Evolutionary conservation across 768 basidiomycete genomes (phyloP).

Genomic region (Porphyrellus cyaneotinctus): DNA sequence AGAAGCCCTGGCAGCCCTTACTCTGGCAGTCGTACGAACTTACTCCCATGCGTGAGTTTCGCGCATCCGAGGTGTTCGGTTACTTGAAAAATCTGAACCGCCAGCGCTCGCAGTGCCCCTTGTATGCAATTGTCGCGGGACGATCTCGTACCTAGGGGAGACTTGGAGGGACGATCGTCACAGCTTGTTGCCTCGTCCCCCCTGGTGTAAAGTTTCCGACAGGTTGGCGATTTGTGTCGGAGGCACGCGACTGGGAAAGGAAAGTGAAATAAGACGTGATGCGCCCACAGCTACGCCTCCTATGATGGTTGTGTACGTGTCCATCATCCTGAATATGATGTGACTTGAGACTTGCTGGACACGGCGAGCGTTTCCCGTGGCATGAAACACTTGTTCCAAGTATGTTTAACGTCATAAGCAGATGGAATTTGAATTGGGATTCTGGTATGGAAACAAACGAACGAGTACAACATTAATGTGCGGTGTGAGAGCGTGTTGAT

Average conservation of each 20-base stretch:
- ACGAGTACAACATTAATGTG: neutral
- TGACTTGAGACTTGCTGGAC: neutral
- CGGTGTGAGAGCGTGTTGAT: too few relatives aligned
- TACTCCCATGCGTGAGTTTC: neutral
- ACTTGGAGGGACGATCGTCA: neutral
- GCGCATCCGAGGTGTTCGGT: neutral
- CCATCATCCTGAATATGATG: neutral
- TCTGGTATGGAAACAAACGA: neutral
- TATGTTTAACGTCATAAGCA: neutral
- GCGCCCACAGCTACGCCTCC: neutral
- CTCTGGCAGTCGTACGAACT: neutral
- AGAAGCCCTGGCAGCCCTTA: too few relatives aligned
- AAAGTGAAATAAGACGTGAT: neutral
- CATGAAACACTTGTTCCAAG: conserved; percentile 11
- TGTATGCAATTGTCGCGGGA: conserved; percentile 2
- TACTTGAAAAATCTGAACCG: neutral
- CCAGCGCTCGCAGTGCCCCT: neutral
- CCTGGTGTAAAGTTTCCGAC: conserved; percentile 14
- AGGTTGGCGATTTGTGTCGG: conserved; percentile 3
- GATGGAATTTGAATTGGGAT: conserved; percentile 13
- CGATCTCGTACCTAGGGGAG: conserved; percentile 6
- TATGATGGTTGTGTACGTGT: neutral
- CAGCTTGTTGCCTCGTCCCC: neutral
- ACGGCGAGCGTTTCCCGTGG: conserved; percentile 9
- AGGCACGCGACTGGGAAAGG: conserved; percentile 1